phyloP scores from a whole-genome alignment of 2,329 filamentous ascomycete species.

The Akanthomyces lecanii region DNA sequence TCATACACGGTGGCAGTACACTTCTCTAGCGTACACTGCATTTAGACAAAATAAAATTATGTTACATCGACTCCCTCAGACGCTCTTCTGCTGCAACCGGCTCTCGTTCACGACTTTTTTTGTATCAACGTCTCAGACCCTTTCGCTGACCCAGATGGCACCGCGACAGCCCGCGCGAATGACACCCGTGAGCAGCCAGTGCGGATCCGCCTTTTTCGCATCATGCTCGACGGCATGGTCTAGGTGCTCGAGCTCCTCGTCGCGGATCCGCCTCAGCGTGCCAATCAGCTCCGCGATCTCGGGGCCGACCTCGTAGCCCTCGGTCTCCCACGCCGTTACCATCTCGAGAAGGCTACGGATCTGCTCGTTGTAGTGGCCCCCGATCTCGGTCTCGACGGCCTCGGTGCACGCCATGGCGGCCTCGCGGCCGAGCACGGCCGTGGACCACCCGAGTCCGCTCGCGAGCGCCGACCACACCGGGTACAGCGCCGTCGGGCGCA shows the following conservation, averaged over 20 bases:
- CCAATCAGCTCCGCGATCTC: constrained; percentile 70
- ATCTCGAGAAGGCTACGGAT: constrained; percentile 78
- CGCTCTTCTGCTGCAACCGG: neutral
- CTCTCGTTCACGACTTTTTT: neutral
- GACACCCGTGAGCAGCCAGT: constrained; percentile 80
- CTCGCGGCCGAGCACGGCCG: constrained; percentile 82
- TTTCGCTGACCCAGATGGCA: constrained; percentile 88
- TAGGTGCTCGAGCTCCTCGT: constrained; percentile 95
- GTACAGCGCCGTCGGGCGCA: constrained; percentile 89
- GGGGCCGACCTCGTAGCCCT: constrained; percentile 74
- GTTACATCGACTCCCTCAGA: neutral
- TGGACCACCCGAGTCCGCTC: constrained; percentile 80
- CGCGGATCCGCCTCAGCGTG: constrained; percentile 77
- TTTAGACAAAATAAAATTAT: neutral
- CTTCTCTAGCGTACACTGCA: neutral
- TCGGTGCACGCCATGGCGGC: constrained; percentile 98
- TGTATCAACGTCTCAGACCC: constrained; percentile 43
- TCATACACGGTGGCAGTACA: constrained; percentile 6
- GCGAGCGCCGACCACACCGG: constrained; percentile 83
- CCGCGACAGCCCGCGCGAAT: constrained; percentile 88
- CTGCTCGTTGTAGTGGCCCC: constrained; percentile 91
- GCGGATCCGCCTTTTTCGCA: constrained; percentile 81
- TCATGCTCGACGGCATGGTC: constrained; percentile 94
- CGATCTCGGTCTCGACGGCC: constrained; percentile 97
- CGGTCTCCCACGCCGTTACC: constrained; percentile 67